Base-by-base conservation (phyloP, 73 alveolate genomes). In the Paraurostyla sp. region DNA sequence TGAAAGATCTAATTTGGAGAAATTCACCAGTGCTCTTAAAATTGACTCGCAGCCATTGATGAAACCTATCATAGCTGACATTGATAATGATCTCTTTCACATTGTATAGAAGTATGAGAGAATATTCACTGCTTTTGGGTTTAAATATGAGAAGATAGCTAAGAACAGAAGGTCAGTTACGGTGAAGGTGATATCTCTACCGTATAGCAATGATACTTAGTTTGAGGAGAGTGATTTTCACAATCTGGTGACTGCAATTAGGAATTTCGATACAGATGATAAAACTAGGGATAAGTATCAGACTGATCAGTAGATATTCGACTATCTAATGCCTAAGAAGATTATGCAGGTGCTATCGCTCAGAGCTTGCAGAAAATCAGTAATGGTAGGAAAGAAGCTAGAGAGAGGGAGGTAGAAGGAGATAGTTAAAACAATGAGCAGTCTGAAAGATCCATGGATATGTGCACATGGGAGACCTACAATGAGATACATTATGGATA, bases 391-490 rank as follows among this genome's bases (percentile, higher is more conserved):
- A 20, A 92, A 52, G 38, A 56, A 91, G 42, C 43, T 93, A 30
- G 92, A 90, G 57, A 65, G 88, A 42, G 29, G 46, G 36, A 83
- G 85, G 60, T 75, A 89, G 94, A 87, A 75, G 52, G 93, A 85
- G 68, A 63, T 90, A 13, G 76, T 93, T 20, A 65, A 78, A 43
- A 83, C 88, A 59, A 81, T 93, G 88, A 48, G 91, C 30, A 71
- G 76, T 62, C 81, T 93, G 29, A 90, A 87, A 56, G 84, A 92
- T 42, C 97, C 97, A 18, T 93, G 97, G 97, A 90, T 85, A 76
- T 93, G 97, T 73, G 96, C 97, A 23, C 97, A 93, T 93, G 97
- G 97, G 16, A 71, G 97, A 65, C 97, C 97, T 11, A 93, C 97
- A 27, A 93, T 90, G 96, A 85, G 96, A 69, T 75, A 85, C 59